These are phyloP conservation scores for Entophlyctis helioformis DNA, from an alignment of 192 early-diverging fungal species.

Conservation along the genomic window DNA sequence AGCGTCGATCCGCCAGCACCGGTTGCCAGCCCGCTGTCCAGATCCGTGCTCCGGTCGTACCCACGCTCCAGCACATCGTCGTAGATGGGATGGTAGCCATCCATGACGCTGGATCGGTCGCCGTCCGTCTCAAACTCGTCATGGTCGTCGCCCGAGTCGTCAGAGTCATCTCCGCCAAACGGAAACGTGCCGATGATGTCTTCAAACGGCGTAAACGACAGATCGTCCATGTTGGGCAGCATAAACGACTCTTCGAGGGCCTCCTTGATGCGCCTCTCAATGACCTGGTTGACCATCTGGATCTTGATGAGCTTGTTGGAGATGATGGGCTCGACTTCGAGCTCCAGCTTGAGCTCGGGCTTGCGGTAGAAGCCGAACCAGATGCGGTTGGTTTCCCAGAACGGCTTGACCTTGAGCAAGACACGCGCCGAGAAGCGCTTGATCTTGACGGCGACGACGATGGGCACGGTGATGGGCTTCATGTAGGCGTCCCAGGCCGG, in stretches of 20 bases:
- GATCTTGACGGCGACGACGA: constrained; percentile 67
- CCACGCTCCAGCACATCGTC: not conserved
- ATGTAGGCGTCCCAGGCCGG: constrained; percentile 39
- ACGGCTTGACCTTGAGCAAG: constrained; percentile 63
- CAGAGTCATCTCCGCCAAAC: constrained; percentile 8
- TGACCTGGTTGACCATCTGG: constrained; percentile 66
- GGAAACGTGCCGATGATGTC: constrained; percentile 20
- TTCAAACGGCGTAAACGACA: constrained; percentile 49
- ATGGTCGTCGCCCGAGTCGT: constrained; percentile 8
- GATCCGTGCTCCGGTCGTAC: not conserved
- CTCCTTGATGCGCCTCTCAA: constrained; percentile 74
- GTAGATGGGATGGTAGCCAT: not conserved
- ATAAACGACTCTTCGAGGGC: constrained; percentile 67
- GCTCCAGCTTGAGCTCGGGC: constrained; percentile 55
- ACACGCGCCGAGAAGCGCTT: constrained; percentile 61
- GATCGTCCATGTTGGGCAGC: constrained; percentile 82
- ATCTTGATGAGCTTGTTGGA: constrained; percentile 74
- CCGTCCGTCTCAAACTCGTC: constrained; percentile 4
- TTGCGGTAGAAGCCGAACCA: constrained; percentile 80
- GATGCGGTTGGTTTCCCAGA: constrained; percentile 60
- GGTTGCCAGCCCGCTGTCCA: constrained; percentile 60
- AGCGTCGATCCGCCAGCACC: too few relatives aligned
- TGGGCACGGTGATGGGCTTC: constrained; percentile 56
- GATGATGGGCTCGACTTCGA: constrained; percentile 63
- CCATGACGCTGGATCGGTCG: constrained; percentile 7